Conservation (phyloP, 495 filamentous ascomycete genomes). For the Penicillium coprophilum region DNA sequence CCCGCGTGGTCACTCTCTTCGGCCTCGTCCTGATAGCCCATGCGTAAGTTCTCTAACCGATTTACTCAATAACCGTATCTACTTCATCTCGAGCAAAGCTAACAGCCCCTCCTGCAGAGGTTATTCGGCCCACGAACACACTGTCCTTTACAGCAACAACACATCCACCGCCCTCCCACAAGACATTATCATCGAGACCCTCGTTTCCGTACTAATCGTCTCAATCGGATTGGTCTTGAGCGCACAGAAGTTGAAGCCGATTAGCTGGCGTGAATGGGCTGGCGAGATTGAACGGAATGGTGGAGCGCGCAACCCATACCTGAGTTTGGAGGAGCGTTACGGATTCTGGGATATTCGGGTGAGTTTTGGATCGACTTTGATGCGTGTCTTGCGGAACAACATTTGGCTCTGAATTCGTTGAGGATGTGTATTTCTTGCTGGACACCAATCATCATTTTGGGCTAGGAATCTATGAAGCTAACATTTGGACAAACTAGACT, state of each 20-base stretch:
- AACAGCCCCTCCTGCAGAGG: constrained; percentile 51
- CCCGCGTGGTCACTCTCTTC: constrained; percentile 60
- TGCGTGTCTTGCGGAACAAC: constrained; percentile 27
- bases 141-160: constrained; percentile 62
- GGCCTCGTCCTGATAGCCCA: constrained; percentile 69
- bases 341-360: constrained; percentile 73
- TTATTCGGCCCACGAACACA: constrained; percentile 85
- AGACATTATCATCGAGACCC: constrained; percentile 66
- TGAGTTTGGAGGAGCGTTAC: constrained; percentile 56
- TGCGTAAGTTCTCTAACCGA: constrained; percentile 54
- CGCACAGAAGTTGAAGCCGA: constrained; percentile 68
- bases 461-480: constrained; percentile 4
- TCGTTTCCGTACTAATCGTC: constrained; percentile 62
- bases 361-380: constrained; percentile 40
- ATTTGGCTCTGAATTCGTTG: background rate
- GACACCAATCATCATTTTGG: background rate
- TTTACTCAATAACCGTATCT: background rate
- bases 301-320: constrained; percentile 50
- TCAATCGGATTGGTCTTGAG: constrained; percentile 70
- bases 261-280: constrained; percentile 81
- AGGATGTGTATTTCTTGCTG: constrained; percentile 2
- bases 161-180: constrained; percentile 59
- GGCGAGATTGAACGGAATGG: constrained; percentile 75
- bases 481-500: constrained; percentile 47
- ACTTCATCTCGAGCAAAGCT: constrained; percentile 1